Evolutionary conservation across 352 stramenopile species (phyloP), one percentile per base, ranked within the genome.

Genomic region (Globisporangium cederbergense): DNA sequence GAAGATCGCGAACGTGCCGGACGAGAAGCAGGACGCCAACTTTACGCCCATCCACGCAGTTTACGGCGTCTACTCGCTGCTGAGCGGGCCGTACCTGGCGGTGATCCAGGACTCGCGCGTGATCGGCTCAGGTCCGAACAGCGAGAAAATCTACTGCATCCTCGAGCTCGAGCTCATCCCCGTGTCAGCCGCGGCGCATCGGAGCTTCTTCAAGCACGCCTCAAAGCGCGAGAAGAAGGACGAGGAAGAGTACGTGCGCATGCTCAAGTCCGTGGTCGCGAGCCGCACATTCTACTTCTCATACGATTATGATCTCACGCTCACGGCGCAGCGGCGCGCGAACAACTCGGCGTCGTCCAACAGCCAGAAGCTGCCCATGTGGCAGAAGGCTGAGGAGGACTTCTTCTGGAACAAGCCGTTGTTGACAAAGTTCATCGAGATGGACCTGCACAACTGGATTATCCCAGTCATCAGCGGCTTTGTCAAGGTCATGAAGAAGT

Each of bases 391-490:
- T n/a, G 90, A 97, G 70, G 74, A 86, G 28, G 79, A 91, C 36
- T 98, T 98, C 69, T 97, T 97, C 76, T 98, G 91, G 91, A 98
- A 98, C 76, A 85, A 96, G 72, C 78, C 77, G 10, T 67, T 90
- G 63, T 57, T 90, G 13, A 28, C 54, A 28, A 67, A 70, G 51
- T 89, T 89, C 64, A 70, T 89, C 32, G 70, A 81, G 14, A 47
- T 75, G 30, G 68, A 83, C 46, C 64, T 88, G 14, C 66, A 83
- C 65, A 75, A 82, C 49, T 90, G 81, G 81, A 82, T 90, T 69
- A 58, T 90, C 6, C 78, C 79, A 1, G 78, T 90, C 25, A 90
- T 88, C 67, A 83, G 68, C 45, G 81, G 81, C 46, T 90, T 88
- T 61, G 78, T 90, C 67, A 88, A 88, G 64, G 77, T 88, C 11